Percentiles rank a stretch among this genome's conserved stretches.
phyloP scores from a whole-genome alignment of 306 rosid genomes.

The Cicer arietinum region DNA sequence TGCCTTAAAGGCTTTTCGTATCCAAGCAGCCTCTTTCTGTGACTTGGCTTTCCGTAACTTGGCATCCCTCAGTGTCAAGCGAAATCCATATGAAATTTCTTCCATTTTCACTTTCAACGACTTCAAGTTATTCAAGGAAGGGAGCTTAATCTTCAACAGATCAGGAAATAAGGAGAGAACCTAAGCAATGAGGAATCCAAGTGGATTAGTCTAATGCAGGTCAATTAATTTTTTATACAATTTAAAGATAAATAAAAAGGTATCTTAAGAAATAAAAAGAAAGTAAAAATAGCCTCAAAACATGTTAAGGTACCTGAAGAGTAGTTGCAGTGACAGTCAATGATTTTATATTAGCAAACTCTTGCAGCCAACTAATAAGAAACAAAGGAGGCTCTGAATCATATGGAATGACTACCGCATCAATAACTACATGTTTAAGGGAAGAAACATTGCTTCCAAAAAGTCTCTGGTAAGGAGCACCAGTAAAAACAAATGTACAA shows the following conservation, averaged over 20 bases:
- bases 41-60: neutral
- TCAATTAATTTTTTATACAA: neutral
- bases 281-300: neutral
- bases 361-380: constrained; percentile 8
- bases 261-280: neutral
- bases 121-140: constrained; percentile 27
- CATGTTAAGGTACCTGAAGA: constrained; percentile 35
- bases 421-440: constrained; percentile 17
- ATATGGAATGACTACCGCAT: neutral
- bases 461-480: constrained; percentile 6
- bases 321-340: constrained; percentile 16
- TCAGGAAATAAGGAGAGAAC: constrained; percentile 33
- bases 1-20: neutral
- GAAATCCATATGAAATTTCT: neutral
- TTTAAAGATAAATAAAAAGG: neutral
- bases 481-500: neutral
- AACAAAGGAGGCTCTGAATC: neutral
- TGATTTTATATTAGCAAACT: constrained; percentile 12
- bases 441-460: constrained; percentile 25
- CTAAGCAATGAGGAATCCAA: constrained; percentile 22
- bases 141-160: constrained; percentile 9
- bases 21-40: neutral
- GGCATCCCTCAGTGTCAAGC: neutral
- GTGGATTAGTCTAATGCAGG: neutral
- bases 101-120: constrained; percentile 29